A percentile compares a stretch with the other conserved stretches of the same genome.
phyloP scores from a whole-genome alignment of 139 green algal genomes.

The Edaphochlamys debaryana region DNA sequence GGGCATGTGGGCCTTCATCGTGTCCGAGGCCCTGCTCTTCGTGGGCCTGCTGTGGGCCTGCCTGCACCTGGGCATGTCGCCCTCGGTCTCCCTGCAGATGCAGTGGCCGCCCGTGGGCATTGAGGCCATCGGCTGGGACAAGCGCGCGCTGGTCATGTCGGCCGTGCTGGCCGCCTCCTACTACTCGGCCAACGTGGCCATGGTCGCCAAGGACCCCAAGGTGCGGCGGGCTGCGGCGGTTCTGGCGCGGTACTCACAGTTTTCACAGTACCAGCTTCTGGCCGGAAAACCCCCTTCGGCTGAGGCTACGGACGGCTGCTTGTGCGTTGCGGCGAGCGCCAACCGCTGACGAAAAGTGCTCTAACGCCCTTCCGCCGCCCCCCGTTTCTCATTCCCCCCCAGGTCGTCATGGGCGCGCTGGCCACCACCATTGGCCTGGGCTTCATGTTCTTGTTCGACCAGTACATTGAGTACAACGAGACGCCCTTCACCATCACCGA shows the following conservation, averaged over 20 bases:
- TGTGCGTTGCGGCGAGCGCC: no score
- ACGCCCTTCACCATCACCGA: conserved; percentile 62
- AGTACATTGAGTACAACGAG: conserved; percentile 58
- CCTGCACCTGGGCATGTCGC: conserved; percentile 53
- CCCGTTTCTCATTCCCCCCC: no score
- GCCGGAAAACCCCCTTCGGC: no score
- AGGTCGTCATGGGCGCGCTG: conserved; percentile 53
- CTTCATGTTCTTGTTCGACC: conserved; percentile 58
- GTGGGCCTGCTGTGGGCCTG: conserved; percentile 62
- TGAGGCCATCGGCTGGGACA: conserved; percentile 62
- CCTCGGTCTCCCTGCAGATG: conserved; percentile 38
- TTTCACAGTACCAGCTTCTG: no score
- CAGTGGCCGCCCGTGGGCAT: conserved; percentile 66
- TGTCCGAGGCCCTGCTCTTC: conserved; percentile 57
- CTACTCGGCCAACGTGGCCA: conserved; percentile 64
- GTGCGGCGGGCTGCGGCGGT: no score
- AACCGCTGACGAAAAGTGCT: no score
- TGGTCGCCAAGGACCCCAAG: conserved; percentile 64
- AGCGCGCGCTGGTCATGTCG: conserved; percentile 60
- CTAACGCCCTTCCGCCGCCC: no score
- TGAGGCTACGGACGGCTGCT: no score
- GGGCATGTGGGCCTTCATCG: conserved; percentile 62
- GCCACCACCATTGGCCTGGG: conserved; percentile 56
- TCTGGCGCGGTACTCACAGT: no score
- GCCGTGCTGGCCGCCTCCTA: conserved; percentile 61